Evolutionary conservation across 2,329 filamentous ascomycete genomes (phyloP), one percentile per base, ranked within the genome.

Genomic region (Chrysosporium keratinophilum): DNA sequence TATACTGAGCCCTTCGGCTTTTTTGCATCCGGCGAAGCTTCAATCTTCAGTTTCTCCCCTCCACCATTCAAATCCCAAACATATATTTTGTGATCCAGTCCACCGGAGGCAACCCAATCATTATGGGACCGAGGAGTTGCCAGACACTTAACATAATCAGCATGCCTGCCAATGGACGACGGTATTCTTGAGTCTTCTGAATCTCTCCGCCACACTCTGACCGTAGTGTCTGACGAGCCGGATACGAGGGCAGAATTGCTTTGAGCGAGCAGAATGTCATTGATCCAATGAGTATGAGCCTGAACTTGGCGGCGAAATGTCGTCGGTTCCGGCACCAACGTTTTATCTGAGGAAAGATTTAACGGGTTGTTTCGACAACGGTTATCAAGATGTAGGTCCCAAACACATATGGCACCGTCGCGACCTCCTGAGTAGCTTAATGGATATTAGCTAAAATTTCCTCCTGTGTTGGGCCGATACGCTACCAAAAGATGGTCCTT

Each of bases 251-350:
- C 86, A 15, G 82, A 77, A 64, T 90, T 88, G 63, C 83, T 81
- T 65, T 89, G 81, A 6, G 85, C 85, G 52, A 95, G 79, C 19
- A 83, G 81, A 58, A 96, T 87, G 69, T 95, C 90, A 71, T 95
- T 96, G 72, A 96, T 85, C 90, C 90, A 96, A 70, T 95, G 88
- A 49, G 88, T 95, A 69, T 96, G 90, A 7, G 90, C 89, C 67
- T 86, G 83, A 14, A 84, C 80, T 66, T 86, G 80, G 58, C 78
- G 76, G 56, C 78, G 75, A 63, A 81, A 79, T 2, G 74, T 74
- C 14, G 79, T 79, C 9, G 76, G 70, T 49, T 61, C 63, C 63
- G 44, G 67, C 9, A 43, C 37, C 46, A n/a, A 17, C 15, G 19
- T 37, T 3, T 11, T 10, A 44, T 20, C 28, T n/a, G 28, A 52